phyloP scores from a whole-genome alignment of 805 yeast species.

The Myxozyma sirexii region DNA sequence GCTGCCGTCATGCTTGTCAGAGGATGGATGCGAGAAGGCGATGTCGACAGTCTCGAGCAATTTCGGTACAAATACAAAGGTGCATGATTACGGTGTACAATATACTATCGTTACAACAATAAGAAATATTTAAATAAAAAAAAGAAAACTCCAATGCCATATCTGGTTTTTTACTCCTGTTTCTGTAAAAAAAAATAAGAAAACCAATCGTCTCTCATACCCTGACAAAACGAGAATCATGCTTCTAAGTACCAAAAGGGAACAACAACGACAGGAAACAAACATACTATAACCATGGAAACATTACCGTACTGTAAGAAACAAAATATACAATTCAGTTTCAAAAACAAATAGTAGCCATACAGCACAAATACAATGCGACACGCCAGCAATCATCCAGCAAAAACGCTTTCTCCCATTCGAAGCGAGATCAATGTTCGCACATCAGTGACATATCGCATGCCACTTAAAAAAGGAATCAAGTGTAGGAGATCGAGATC shows the following conservation, averaged over 20 bases:
- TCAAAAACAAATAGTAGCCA: background rate
- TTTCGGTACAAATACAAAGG: slow-evolving; percentile 34
- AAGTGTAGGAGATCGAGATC: slow-evolving; percentile 81
- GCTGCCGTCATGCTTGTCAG: slow-evolving; percentile 17
- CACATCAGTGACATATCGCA: slow-evolving; percentile 83
- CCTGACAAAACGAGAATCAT: background rate
- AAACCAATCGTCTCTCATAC: background rate
- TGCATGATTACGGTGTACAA: slow-evolving; percentile 11
- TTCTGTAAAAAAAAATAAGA: background rate
- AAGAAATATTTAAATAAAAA: background rate
- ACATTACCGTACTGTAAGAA: background rate
- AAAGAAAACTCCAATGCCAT: slow-evolving; percentile 2
- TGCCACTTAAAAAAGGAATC: slow-evolving; percentile 74
- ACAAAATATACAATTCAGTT: background rate
- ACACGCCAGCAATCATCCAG: background rate
- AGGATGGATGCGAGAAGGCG: slow-evolving; percentile 33
- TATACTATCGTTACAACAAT: too few relatives aligned
- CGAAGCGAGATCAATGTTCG: slow-evolving; percentile 68
- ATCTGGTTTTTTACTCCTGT: background rate
- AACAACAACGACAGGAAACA: background rate
- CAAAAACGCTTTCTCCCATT: slow-evolving; percentile 31
- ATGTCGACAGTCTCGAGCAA: slow-evolving; percentile 26
- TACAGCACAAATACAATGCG: background rate
- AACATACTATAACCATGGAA: background rate
- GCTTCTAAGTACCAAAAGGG: background rate